Evolutionary conservation across 306 rosid species (phyloP).

Genomic region (Vigna reflexopilosa): DNA sequence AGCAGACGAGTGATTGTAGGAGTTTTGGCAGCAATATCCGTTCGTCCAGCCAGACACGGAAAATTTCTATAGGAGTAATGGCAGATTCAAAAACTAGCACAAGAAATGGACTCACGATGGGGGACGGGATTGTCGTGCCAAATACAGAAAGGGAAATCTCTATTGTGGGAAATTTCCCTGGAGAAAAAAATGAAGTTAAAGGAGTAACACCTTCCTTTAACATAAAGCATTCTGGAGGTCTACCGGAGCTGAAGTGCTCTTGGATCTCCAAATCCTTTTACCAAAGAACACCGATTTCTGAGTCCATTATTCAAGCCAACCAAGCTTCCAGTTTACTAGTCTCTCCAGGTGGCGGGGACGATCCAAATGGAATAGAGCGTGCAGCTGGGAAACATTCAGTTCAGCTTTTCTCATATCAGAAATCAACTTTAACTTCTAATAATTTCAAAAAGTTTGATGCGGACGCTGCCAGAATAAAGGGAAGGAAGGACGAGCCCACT

Average conservation of each 20-base stretch:
- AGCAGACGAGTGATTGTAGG: slow-evolving; percentile 57
- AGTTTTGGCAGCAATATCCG: slow-evolving; percentile 70
- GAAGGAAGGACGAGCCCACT: slow-evolving; percentile 48
- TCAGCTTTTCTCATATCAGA: slow-evolving; percentile 50
- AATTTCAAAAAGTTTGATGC: slow-evolving; percentile 54
- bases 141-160: slow-evolving; percentile 55
- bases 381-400: slow-evolving; percentile 50
- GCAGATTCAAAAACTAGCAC: slow-evolving; percentile 59
- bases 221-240: slow-evolving; percentile 49
- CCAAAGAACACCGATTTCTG: slow-evolving; percentile 54
- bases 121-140: slow-evolving; percentile 45
- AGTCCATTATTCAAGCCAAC: slow-evolving; percentile 53
- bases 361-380: slow-evolving; percentile 51
- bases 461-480: slow-evolving; percentile 54
- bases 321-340: slow-evolving; percentile 52
- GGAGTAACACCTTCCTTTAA: slow-evolving; percentile 48
- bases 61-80: slow-evolving; percentile 88
- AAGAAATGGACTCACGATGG: slow-evolving; percentile 54
- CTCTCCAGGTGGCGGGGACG: slow-evolving; percentile 48
- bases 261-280: slow-evolving; percentile 56
- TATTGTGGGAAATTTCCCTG: slow-evolving; percentile 45
- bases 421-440: slow-evolving; percentile 52
- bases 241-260: slow-evolving; percentile 56
- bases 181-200: slow-evolving; percentile 52
- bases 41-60: slow-evolving; percentile 82